Evolutionary conservation across 768 basidiomycete species (phyloP), one percentile per base, ranked within the genome.

Genomic region (Pilatotrama ljubarskyi): DNA sequence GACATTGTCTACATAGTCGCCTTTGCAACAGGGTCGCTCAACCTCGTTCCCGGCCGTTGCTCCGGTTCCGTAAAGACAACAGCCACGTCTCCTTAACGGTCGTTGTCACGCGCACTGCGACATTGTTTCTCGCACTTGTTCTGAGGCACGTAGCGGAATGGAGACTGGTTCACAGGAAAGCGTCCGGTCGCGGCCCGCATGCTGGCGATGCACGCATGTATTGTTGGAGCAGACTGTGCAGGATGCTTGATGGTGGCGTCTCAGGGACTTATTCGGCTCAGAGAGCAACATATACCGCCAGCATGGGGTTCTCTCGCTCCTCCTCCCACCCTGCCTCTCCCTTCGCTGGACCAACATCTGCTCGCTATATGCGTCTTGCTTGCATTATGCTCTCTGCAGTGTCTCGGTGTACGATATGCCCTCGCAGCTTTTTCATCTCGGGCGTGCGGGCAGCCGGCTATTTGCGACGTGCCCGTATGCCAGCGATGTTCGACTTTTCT

Each of bases 181-280:
- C 11, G 36, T 38, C 37, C 11, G 25, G 26, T 29, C 41, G 14
- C 43, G 44, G 44, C 14, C 14, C 17, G 55, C 20, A 22, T 37
- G 24, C n/a, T 11, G n/a, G 40, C 14, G n/a, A 35, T 44, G n/a
- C 46, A 48, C 40, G 46, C 25, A 56, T 57, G 48, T 46, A 38
- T 41, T 49, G 55, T 49, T 50, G 55, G 55, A 57, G 55, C 55
- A 24, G 36, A 32, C 11, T 38, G 37, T 41, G 55, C 24, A 37
- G 25, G 50, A 51, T 42, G 59, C 38, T 40, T 61, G 59, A 61
- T 61, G 59, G 59, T 61, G 59, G 59, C 59, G 59, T 46, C 53
- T 22, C 59, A 41, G 52, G 59, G 53, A 51, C 47, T 61, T 61
- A 44, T 40, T 61, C 59, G 59, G 59, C 59, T 61, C 53, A 37